A percentile compares a stretch with the other conserved stretches of the same genome.
Evolutionary conservation across 139 green algal genomes (phyloP).

Genomic region (Nannochloris sp.): DNA sequence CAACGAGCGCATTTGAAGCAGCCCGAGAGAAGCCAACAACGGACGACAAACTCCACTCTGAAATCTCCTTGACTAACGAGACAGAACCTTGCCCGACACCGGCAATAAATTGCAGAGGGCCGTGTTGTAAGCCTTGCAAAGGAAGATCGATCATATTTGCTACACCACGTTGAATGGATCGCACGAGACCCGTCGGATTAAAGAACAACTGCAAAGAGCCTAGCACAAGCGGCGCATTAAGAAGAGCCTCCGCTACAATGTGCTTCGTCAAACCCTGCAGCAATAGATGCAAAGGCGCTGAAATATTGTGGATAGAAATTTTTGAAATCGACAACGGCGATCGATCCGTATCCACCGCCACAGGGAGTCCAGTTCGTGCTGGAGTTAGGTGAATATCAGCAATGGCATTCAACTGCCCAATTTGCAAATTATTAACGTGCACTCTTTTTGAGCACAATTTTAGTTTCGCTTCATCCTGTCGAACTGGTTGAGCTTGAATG

Average conservation of each 20-base stretch:
- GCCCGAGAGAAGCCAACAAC: not conserved
- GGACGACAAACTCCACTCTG: constrained; percentile 9
- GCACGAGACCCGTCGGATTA: constrained; percentile 56
- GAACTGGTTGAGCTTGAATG: too few species aligned
- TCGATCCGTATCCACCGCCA: not conserved
- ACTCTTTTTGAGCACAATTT: too few species aligned
- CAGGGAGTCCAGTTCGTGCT: not conserved
- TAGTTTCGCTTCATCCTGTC: too few species aligned
- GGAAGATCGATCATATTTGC: constrained; percentile 44
- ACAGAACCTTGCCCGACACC: constrained; percentile 47
- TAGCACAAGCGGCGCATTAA: constrained; percentile 46
- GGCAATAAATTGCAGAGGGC: constrained; percentile 43
- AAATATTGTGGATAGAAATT: not conserved
- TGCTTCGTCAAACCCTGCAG: constrained; percentile 9
- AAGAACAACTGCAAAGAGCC: constrained; percentile 58
- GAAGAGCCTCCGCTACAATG: constrained; percentile 47
- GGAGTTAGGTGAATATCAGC: not conserved
- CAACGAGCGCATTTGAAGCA: not conserved
- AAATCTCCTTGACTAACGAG: constrained; percentile 49
- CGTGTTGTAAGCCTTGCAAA: constrained; percentile 32
- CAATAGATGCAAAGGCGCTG: not conserved
- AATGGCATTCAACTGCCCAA: not conserved
- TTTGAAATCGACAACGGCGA: not conserved
- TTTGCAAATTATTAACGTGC: too few species aligned
- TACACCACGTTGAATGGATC: constrained; percentile 32